Conservation (phyloP, 768 basidiomycete genomes). For the Crepidotus variabilis region DNA sequence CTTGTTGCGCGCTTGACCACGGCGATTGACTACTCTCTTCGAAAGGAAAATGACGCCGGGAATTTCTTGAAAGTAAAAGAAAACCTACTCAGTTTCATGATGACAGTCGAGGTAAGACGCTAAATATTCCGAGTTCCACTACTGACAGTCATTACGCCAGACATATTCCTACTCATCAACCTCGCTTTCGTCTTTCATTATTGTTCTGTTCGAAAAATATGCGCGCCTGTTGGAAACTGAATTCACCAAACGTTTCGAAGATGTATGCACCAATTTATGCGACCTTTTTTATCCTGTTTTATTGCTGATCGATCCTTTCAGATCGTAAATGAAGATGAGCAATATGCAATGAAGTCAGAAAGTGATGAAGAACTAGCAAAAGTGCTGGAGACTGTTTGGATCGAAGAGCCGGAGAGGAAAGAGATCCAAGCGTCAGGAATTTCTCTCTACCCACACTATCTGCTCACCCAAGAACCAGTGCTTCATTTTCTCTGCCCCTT, state of each 20-base stretch:
- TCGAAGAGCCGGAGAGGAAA: slow-evolving; percentile 63
- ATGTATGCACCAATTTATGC: slow-evolving; percentile 40
- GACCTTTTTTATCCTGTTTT: background rate
- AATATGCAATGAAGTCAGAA: slow-evolving; percentile 79
- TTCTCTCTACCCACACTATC: background rate
- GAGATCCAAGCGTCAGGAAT: slow-evolving; percentile 51
- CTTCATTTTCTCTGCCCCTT: slow-evolving; percentile 61
- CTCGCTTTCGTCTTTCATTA: slow-evolving; percentile 78
- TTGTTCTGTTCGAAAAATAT: slow-evolving; percentile 91
- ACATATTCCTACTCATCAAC: slow-evolving; percentile 83
- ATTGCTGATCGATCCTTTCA: slow-evolving; percentile 22
- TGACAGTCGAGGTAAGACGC: slow-evolving; percentile 79
- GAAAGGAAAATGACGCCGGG: slow-evolving; percentile 74
- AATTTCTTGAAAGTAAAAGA: slow-evolving; percentile 82
- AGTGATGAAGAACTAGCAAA: slow-evolving; percentile 58
- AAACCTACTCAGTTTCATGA: slow-evolving; percentile 78
- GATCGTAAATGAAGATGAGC: slow-evolving; percentile 86
- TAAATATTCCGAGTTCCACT: background rate
- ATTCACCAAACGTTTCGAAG: slow-evolving; percentile 78
- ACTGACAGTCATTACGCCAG: slow-evolving; percentile 31
- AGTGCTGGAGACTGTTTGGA: slow-evolving; percentile 81
- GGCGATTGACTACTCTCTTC: slow-evolving; percentile 70
- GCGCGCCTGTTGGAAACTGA: slow-evolving; percentile 75
- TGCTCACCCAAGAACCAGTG: slow-evolving; percentile 32
- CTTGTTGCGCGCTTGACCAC: slow-evolving; percentile 71